Evolutionary conservation across 108 stramenopile genomes (phyloP).

Genomic region (Pseudonitzschia multistriata): DNA sequence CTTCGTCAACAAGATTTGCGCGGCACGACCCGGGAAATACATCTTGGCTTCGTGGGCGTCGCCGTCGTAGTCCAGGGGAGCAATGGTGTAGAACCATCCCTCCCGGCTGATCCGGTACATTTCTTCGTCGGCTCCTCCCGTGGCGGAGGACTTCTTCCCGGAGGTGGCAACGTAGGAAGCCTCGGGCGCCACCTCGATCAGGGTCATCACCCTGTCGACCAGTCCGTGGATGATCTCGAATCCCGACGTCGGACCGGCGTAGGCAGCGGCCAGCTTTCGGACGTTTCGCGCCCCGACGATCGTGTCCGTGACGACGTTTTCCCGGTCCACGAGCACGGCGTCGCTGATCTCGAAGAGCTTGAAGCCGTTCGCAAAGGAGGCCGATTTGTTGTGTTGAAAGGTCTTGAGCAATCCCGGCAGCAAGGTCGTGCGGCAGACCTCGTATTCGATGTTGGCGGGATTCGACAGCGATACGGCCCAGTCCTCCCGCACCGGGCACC

Average conservation of each 20-base stretch:
- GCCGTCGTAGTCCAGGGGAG: conserved; percentile 44
- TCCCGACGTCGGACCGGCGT: conserved; percentile 93
- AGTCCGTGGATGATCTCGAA: conserved; percentile 99
- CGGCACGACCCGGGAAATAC: conserved; percentile 97
- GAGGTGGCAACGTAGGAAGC: conserved; percentile 66
- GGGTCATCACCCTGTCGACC: conserved; percentile 94
- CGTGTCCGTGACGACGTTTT: conserved; percentile 76
- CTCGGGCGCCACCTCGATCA: conserved; percentile 89
- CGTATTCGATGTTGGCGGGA: conserved; percentile 97
- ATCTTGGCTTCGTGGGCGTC: conserved; percentile 48
- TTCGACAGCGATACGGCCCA: conserved; percentile 90
- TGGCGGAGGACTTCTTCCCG: conserved; percentile 41
- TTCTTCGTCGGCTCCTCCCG: conserved; percentile 51
- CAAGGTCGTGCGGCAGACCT: conserved; percentile 95
- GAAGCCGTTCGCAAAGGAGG: conserved; percentile 80
- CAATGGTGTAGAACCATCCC: conserved; percentile 83
- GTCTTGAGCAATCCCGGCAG: conserved; percentile 96
- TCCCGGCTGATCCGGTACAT: conserved; percentile 73
- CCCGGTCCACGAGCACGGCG: conserved; percentile 89
- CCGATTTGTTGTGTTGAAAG: conserved; percentile 87
- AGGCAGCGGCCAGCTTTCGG: conserved; percentile 86
- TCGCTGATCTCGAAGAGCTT: conserved; percentile 95
- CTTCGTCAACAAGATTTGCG: conserved; percentile 80
- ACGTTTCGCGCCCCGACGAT: conserved; percentile 94
- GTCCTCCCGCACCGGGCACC: conserved; percentile 47